These are phyloP conservation scores for Leccinum uliginosum DNA, from an alignment of 768 basidiomycete genomes.

Conservation along the genomic window DNA sequence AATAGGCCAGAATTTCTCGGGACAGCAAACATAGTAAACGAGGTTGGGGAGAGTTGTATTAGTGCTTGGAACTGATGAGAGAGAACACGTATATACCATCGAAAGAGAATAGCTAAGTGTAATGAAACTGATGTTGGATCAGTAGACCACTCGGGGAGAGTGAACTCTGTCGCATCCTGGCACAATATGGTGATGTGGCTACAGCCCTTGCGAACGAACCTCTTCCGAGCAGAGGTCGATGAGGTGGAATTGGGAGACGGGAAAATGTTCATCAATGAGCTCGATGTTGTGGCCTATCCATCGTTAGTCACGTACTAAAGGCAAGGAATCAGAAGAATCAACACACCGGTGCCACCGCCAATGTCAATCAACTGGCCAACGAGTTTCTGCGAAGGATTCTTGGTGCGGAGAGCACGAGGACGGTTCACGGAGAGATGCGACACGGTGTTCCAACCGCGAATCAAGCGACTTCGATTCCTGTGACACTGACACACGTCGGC, in stretches of 20 bases:
- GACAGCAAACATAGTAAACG: slow-evolving; percentile 58
- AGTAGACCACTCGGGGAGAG: slow-evolving; percentile 54
- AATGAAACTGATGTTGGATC: slow-evolving; percentile 51
- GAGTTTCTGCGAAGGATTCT: slow-evolving; percentile 41
- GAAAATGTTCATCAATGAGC: slow-evolving; percentile 60
- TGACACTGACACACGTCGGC: slow-evolving; percentile 78
- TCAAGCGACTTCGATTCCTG: slow-evolving; percentile 52
- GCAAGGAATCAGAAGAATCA: not conserved
- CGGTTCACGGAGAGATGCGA: slow-evolving; percentile 49
- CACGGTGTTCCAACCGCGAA: slow-evolving; percentile 71
- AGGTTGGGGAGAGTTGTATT: slow-evolving; percentile 59
- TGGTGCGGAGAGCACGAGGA: slow-evolving; percentile 30
- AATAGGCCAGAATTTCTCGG: slow-evolving; percentile 48
- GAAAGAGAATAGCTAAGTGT: slow-evolving; percentile 56
- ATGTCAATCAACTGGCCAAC: slow-evolving; percentile 66
- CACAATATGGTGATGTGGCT: slow-evolving; percentile 66
- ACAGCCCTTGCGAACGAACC: slow-evolving; percentile 66
- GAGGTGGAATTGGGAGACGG: slow-evolving; percentile 59
- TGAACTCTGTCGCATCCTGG: slow-evolving; percentile 68
- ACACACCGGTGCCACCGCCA: slow-evolving; percentile 64
- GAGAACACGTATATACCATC: slow-evolving; percentile 35
- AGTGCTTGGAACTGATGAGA: not conserved
- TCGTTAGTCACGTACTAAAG: not conserved
- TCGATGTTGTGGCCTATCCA: slow-evolving; percentile 55
- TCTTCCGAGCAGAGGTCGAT: slow-evolving; percentile 66